Percentiles rank a stretch among this genome's conserved stretches.
Evolutionary conservation across 2,329 filamentous ascomycete species (phyloP).

Genomic region (Hortaea werneckii): DNA sequence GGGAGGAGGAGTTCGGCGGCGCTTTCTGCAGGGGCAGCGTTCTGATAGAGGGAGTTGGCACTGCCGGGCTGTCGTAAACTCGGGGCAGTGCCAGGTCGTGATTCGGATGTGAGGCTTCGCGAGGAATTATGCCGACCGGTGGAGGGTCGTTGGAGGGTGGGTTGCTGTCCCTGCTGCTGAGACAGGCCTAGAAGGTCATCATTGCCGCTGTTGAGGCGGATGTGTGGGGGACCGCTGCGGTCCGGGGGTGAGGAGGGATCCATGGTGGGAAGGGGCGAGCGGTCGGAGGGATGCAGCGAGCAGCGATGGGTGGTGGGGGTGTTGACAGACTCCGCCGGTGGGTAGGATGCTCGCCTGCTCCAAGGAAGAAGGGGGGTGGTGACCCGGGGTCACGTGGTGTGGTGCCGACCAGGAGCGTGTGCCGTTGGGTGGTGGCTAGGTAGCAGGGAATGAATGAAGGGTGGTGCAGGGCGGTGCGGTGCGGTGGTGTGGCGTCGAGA

Average conservation of each 20-base stretch:
- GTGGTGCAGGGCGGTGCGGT: no score
- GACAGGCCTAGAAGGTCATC: slow-evolving; percentile 40
- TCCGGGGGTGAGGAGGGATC: slow-evolving; percentile 13
- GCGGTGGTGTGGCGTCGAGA: not conserved
- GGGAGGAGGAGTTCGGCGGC: slow-evolving; percentile 43
- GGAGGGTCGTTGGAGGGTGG: slow-evolving; percentile 21
- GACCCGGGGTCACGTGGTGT: not conserved
- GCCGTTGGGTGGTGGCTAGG: not conserved
- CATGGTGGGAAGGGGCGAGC: slow-evolving; percentile 1
- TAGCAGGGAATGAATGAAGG: not conserved
- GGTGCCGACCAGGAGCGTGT: not conserved
- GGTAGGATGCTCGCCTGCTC: not conserved
- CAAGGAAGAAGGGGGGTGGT: no score
- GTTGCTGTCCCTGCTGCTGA: slow-evolving; percentile 8
- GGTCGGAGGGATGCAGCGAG: not conserved
- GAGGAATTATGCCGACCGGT: slow-evolving; percentile 32
- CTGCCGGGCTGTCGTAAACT: slow-evolving; percentile 17
- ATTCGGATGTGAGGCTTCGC: slow-evolving; percentile 33
- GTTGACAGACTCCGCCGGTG: not conserved
- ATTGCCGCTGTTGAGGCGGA: slow-evolving; percentile 53
- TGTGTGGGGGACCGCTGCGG: slow-evolving; percentile 41
- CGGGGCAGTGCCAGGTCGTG: slow-evolving; percentile 28
- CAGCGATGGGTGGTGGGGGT: not conserved
- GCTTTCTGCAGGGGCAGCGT: slow-evolving; percentile 29
- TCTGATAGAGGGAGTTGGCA: slow-evolving; percentile 15